phyloP scores from a whole-genome alignment of 2,329 filamentous ascomycete species.

The Kalmusia sp. region DNA sequence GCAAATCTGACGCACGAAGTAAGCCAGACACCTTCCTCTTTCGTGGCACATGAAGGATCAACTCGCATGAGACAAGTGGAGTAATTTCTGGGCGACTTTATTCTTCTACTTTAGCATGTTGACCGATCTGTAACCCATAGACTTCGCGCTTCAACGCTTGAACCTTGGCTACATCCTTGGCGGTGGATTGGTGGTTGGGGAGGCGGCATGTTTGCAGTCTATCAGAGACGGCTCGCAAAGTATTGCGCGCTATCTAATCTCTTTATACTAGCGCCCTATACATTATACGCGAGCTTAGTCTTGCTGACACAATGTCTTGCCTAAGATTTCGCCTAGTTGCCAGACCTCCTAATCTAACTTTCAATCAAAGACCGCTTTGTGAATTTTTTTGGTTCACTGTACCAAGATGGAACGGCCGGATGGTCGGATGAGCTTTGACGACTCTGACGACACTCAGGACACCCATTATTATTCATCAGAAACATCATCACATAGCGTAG shows the following conservation, averaged over 20 bases:
- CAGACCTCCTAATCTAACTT: not conserved
- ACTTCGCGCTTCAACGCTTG: slow-evolving; percentile 73
- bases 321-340: not conserved
- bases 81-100: slow-evolving; percentile 80
- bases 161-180: slow-evolving; percentile 69
- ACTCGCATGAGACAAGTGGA: too few relatives aligned
- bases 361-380: not conserved
- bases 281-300: not conserved
- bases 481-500: not conserved
- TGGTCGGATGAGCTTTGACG: not conserved
- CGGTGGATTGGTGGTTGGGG: slow-evolving; percentile 24
- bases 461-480: not conserved
- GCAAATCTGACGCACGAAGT: not conserved
- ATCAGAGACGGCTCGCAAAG: not conserved
- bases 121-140: slow-evolving; percentile 75
- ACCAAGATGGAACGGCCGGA: not conserved
- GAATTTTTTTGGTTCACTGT: not conserved
- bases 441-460: not conserved
- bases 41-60: not conserved
- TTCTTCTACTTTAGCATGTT: slow-evolving; percentile 84
- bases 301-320: not conserved
- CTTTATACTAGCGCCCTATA: not conserved
- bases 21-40: not conserved
- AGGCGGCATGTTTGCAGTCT: not conserved
- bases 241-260: too few relatives aligned